Evolutionary conservation across 331 rosid species (phyloP).

Genomic region (Erythrophleum ivorense): DNA sequence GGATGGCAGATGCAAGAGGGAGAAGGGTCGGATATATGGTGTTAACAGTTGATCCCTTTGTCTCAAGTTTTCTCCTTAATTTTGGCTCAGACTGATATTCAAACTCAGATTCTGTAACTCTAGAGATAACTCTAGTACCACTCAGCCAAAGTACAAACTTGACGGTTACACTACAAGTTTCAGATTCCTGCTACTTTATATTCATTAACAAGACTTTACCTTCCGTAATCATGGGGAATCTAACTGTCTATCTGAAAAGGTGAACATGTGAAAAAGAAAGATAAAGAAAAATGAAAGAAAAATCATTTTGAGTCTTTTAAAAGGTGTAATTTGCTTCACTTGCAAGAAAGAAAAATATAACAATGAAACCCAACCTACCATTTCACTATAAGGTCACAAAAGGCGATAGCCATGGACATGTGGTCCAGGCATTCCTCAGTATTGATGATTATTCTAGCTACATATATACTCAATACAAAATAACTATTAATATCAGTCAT

Average conservation of each 20-base stretch:
- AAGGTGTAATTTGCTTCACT: conserved; percentile 28
- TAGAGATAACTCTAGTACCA: too few species aligned
- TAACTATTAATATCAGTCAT: neutral
- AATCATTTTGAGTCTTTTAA: neutral
- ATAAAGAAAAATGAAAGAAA: neutral
- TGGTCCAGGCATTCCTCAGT: conserved; percentile 53
- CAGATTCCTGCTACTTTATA: neutral
- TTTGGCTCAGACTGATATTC: too few species aligned
- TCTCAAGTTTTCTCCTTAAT: neutral
- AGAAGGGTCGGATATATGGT: too few species aligned
- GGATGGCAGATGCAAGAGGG: too few species aligned
- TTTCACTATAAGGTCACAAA: conserved; percentile 48
- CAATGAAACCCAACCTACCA: conserved; percentile 47
- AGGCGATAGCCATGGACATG: conserved; percentile 42
- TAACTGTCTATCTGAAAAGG: neutral
- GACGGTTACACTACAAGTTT: neutral
- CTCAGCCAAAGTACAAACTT: neutral
- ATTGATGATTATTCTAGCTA: conserved; percentile 35
- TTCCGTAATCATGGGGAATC: neutral
- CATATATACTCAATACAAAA: neutral
- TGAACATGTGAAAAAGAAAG: neutral
- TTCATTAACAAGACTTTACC: neutral
- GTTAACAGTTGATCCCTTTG: neutral
- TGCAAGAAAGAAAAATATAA: conserved; percentile 37
- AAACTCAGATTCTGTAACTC: too few species aligned